Evolutionary conservation across 495 filamentous ascomycete genomes (phyloP).

Genomic region (Neurospora sp.): DNA sequence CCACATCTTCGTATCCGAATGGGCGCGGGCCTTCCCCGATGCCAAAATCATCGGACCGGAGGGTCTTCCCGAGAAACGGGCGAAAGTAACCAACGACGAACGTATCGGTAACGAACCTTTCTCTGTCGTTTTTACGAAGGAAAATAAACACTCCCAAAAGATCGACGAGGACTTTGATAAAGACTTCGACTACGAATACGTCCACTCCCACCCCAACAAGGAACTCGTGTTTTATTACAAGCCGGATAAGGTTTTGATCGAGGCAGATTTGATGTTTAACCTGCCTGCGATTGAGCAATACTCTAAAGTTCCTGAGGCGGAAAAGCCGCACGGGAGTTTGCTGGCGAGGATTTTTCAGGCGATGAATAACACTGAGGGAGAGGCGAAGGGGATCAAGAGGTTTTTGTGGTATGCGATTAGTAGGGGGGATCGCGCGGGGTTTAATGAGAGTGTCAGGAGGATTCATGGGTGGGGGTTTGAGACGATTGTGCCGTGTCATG

Average conservation of each 20-base stretch:
- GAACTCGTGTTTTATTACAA: slow-evolving; percentile 83
- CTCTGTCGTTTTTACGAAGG: slow-evolving; percentile 50
- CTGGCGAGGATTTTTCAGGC: slow-evolving; percentile 52
- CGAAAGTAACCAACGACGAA: slow-evolving; percentile 39
- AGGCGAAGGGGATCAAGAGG: slow-evolving; percentile 65
- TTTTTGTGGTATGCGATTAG: slow-evolving; percentile 74
- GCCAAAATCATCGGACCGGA: slow-evolving; percentile 77
- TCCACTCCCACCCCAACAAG: slow-evolving; percentile 68
- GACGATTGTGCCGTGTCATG: slow-evolving; percentile 84
- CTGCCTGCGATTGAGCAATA: slow-evolving; percentile 84
- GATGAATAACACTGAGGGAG: slow-evolving; percentile 51
- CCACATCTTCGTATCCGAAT: slow-evolving; percentile 79
- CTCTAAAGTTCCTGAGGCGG: slow-evolving; percentile 43
- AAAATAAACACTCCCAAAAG: slow-evolving; percentile 36
- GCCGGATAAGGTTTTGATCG: slow-evolving; percentile 70
- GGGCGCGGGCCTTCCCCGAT: slow-evolving; percentile 67
- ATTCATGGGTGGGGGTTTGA: slow-evolving; percentile 82
- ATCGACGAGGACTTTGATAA: slow-evolving; percentile 70
- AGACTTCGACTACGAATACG: slow-evolving; percentile 82
- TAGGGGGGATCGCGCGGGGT: slow-evolving; percentile 51
- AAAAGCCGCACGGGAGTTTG: slow-evolving; percentile 44
- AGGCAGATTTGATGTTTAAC: slow-evolving; percentile 91
- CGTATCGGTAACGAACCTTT: slow-evolving; percentile 62
- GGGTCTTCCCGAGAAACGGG: slow-evolving; percentile 77
- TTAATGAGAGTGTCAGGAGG: slow-evolving; percentile 53